A percentile compares a stretch with the other conserved stretches of the same genome.
phyloP scores from a whole-genome alignment of 2,329 filamentous ascomycete genomes.

The Venturia carpophila region DNA sequence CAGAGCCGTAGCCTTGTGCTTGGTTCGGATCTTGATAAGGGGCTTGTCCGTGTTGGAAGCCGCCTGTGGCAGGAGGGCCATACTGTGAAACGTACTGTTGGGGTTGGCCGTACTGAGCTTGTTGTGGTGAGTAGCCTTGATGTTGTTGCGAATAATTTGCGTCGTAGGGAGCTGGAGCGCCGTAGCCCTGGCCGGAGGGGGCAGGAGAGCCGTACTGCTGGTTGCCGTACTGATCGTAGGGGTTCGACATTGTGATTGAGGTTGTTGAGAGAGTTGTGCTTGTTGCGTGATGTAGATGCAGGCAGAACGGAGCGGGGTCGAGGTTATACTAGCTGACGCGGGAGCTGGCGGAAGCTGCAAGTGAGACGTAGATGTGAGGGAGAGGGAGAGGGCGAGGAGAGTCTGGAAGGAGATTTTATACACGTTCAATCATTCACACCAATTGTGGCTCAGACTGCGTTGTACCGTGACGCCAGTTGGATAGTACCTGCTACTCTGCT shows the following conservation, averaged over 20 bases:
- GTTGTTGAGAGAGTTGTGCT: background rate
- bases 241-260: constrained; percentile 40
- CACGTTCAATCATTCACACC: background rate
- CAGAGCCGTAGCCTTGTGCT: constrained; percentile 28
- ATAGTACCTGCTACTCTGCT: no score
- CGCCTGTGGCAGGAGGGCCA: constrained; percentile 41
- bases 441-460: constrained; percentile 8
- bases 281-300: background rate
- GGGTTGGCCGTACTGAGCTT: constrained; percentile 18
- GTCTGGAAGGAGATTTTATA: background rate
- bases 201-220: constrained; percentile 24
- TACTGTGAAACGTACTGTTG: constrained; percentile 30
- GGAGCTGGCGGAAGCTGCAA: background rate
- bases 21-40: constrained; percentile 27
- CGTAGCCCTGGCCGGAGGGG: constrained; percentile 22
- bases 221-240: constrained; percentile 40
- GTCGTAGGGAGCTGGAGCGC: constrained; percentile 18
- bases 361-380: background rate
- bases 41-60: constrained; percentile 42
- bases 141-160: constrained; percentile 27
- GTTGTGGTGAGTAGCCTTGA: constrained; percentile 25
- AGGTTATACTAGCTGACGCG: background rate
- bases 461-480: no score
- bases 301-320: background rate
- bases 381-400: background rate